Evolutionary conservation across 352 stramenopile species (phyloP).

Genomic region (Pythium volutum): DNA sequence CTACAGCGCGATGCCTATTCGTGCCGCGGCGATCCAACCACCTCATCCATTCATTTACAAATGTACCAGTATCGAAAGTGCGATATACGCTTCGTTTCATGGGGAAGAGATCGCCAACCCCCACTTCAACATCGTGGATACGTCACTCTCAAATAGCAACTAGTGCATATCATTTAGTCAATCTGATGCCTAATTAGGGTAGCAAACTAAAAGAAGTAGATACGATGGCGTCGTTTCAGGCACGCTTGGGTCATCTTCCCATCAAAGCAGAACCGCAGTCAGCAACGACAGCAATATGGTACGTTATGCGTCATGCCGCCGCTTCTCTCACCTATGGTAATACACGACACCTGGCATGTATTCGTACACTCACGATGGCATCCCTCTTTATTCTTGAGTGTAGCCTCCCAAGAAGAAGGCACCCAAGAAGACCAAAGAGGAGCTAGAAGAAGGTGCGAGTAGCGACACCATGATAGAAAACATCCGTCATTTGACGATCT

Average conservation of each 20-base stretch:
- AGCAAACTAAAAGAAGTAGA: background rate
- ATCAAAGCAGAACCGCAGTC: background rate
- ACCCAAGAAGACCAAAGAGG: constrained; percentile 79
- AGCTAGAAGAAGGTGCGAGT: constrained; percentile 64
- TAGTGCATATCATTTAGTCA: background rate
- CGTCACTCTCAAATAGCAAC: background rate
- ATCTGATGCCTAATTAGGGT: background rate
- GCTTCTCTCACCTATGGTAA: background rate
- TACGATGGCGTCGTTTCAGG: background rate
- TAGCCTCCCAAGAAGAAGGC: constrained; percentile 80
- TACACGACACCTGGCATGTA: background rate
- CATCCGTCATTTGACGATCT: background rate
- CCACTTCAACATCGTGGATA: background rate
- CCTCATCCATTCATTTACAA: background rate
- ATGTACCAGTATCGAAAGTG: background rate
- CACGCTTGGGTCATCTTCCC: background rate
- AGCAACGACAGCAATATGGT: background rate
- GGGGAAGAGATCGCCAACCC: too few species aligned
- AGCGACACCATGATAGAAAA: background rate
- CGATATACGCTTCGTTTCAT: too few species aligned
- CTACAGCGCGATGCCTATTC: too few species aligned
- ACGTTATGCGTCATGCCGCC: background rate
- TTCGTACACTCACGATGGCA: background rate
- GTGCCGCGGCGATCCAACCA: too few species aligned
- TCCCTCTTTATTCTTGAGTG: constrained; percentile 3